These are phyloP conservation scores for Magnolia sinica DNA, from an alignment of 164 flowering plant genomes.

Conservation along the genomic window DNA sequence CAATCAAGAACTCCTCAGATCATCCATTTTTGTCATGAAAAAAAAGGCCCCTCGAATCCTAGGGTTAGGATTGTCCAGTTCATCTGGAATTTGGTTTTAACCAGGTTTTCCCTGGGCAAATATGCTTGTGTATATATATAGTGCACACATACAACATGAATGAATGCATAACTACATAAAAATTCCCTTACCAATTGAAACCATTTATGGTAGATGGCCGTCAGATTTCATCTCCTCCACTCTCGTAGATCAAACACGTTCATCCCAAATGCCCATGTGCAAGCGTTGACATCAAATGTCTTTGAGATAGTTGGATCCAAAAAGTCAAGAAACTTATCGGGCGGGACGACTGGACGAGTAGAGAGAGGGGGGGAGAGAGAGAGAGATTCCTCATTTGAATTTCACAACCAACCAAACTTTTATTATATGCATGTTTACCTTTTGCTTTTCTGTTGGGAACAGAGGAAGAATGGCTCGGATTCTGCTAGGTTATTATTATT, in stretches of 20 bases:
- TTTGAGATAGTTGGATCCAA: conserved; percentile 59
- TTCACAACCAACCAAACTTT: no score
- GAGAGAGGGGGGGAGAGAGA: no score
- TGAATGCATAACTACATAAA: no score
- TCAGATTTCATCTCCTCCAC: conserved; percentile 71
- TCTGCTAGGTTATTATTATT: background rate
- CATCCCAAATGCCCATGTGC: conserved; percentile 99
- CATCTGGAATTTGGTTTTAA: no score
- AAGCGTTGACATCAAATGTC: conserved; percentile 53
- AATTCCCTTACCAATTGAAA: conserved; percentile 57
- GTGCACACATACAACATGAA: no score
- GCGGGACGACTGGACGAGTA: no score
- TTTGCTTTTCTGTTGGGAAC: background rate
- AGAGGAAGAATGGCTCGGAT: background rate
- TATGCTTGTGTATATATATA: no score
- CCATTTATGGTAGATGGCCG: conserved; percentile 53
- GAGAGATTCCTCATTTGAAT: background rate
- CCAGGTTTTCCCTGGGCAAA: no score
- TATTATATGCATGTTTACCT: background rate
- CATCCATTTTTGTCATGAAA: no score
- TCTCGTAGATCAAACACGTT: conserved; percentile 74
- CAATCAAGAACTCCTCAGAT: no score
- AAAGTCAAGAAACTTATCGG: conserved; percentile 56
- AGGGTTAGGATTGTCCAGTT: no score
- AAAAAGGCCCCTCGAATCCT: no score